Evolutionary conservation across 768 basidiomycete genomes (phyloP).

Genomic region (Tubosaeta sp.): DNA sequence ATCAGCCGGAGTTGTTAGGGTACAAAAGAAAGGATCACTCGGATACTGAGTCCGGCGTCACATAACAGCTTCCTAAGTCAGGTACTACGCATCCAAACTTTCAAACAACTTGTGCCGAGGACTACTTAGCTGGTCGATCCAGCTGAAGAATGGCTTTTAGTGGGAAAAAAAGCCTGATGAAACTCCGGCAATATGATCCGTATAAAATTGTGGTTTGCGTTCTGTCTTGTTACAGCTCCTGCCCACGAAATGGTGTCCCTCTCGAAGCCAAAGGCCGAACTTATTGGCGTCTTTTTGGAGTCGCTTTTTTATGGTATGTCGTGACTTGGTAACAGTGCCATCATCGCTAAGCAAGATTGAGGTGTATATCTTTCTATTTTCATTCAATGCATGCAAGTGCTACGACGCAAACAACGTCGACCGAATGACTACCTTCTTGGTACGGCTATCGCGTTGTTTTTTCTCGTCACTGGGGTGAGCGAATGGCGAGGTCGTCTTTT

Average conservation of each 20-base stretch:
- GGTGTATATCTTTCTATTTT: neutral
- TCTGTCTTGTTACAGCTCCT: neutral
- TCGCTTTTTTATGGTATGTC: neutral
- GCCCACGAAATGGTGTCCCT: neutral
- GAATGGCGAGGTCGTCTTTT: neutral
- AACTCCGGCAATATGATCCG: neutral
- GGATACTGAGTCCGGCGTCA: too few species aligned
- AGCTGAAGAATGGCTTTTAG: too few species aligned
- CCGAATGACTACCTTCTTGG: neutral
- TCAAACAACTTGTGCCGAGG: too few species aligned
- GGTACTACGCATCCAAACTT: too few species aligned
- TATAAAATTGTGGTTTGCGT: neutral
- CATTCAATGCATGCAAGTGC: neutral
- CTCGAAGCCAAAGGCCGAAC: neutral
- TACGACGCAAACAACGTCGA: neutral
- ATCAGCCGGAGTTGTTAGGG: too few species aligned
- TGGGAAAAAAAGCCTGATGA: neutral
- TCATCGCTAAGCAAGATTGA: neutral
- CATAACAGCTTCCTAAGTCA: too few species aligned
- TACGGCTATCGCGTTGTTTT: neutral
- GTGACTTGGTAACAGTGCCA: neutral
- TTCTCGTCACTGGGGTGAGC: slow-evolving; percentile 1
- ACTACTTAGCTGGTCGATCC: too few species aligned
- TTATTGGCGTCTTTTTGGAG: neutral
- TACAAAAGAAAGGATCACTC: too few species aligned